Base-by-base conservation (phyloP, 2,329 filamentous ascomycete genomes). In the Hypoxylon sp. region DNA sequence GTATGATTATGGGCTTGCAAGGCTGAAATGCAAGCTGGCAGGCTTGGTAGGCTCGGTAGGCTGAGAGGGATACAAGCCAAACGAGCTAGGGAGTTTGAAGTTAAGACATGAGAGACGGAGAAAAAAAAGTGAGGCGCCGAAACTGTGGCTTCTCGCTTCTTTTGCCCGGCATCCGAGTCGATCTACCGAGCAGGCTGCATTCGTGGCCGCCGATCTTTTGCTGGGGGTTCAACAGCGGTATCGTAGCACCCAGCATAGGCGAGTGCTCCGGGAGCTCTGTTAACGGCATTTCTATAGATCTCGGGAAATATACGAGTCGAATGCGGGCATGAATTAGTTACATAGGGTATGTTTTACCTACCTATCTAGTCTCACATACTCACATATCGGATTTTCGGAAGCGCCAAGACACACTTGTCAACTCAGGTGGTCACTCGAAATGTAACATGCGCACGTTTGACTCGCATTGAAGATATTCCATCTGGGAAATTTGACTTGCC, bases 361-460 rank as follows among this genome's bases (percentile, higher is more conserved):
- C 25, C 25, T 27, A 27, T 4, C 20, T 31, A 53, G 42, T 46
- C 59, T 53, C 14, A 50, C 61, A 61, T 60, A 61, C 59, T 53
- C 14, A 50, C 61, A 61, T 60, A 61, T 55, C 58, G 49, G 58
- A 20, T 22, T 44, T 56, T 51, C 35, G 54, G 49, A 61, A 65
- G 63, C 49, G 62, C 66, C 62, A 69, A 69, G 62, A 44, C 37
- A 40, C 33, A 57, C 44, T 61, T 61, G 68, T 51, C 58, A 66
- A 33, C 64, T 53, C 30, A 48, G 30, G 35, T 48, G 54, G 54
- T 44, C 48, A 22, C 55, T 49, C 27, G 42, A 64, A 27, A 71
- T 71, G 69, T 62, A 69, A 71, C 69, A 56, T 61, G 53, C 37
- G 56, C 69, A 66, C 69, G 62, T 71, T 66, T 68, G 62, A 64